Conservation (phyloP, 441 rosid species). For the Eutrema salsugineum region DNA sequence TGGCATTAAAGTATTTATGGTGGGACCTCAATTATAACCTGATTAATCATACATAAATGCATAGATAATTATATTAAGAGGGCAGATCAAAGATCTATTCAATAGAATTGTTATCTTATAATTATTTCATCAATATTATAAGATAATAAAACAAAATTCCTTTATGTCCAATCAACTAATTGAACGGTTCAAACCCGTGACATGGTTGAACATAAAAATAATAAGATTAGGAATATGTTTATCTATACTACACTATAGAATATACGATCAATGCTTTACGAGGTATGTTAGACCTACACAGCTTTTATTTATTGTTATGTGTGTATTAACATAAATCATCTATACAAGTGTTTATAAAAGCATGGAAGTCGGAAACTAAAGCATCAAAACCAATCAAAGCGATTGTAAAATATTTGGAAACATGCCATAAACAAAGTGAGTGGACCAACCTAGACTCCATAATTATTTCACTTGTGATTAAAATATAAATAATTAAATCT, state of each 20-base stretch:
- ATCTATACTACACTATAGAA: conserved; percentile 6
- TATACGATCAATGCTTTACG: conserved; percentile 20
- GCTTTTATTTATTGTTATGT: conserved; percentile 11
- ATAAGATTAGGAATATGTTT: conserved; percentile 25
- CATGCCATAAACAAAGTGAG: conserved; percentile 32
- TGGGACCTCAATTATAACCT: conserved; percentile 35
- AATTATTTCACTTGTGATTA: conserved; percentile 6
- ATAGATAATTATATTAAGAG: conserved; percentile 30
- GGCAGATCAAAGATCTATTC: conserved; percentile 26
- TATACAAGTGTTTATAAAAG: neutral
- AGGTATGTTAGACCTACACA: conserved; percentile 25
- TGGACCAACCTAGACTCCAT: conserved; percentile 35
- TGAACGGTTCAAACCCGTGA: conserved; percentile 34
- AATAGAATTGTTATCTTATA: conserved; percentile 10
- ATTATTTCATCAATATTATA: conserved; percentile 25
- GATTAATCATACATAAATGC: conserved; percentile 27
- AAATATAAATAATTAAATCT: neutral
- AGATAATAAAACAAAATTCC: conserved; percentile 15
- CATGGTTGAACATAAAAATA: conserved; percentile 9
- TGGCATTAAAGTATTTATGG: conserved; percentile 14
- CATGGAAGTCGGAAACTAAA: conserved; percentile 2
- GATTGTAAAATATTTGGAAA: conserved; percentile 17
- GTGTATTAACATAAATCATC: neutral
- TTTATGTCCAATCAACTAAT: conserved; percentile 33
- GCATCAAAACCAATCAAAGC: neutral